Evolutionary conservation across 768 basidiomycete genomes (phyloP), one percentile per base, ranked within the genome.

Genomic region (Pulveroboletus sp.): DNA sequence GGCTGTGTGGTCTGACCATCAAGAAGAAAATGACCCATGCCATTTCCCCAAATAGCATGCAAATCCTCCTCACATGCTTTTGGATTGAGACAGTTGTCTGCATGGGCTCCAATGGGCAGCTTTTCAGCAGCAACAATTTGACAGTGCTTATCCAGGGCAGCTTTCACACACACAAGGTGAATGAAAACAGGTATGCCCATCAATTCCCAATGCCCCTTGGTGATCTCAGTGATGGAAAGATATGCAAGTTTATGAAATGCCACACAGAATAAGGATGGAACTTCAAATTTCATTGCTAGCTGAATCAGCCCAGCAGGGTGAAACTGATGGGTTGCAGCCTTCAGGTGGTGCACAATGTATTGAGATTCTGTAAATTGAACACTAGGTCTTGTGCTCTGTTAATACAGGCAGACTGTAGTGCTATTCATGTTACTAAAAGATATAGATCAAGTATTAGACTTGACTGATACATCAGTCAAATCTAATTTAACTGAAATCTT

Each of bases 21-120:
- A 10, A 63, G 50, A 5, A 64, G 43, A 23, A 49, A 64, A 0
- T 44, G 36, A 2, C 54, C 62, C 54, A 63, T 63, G 0, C 56
- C 53, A 36, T 57, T 60, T 58, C 58, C 61, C 60, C 63, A 64
- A 1, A 50, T 16, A 0, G 29, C n/a, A 5, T 50, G 48, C 63
- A 61, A 64, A 32, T 64, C 62, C 4, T 38, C 30, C 6, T n/a
- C 19, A 19, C 61, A 62, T 6, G 16, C 23, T 6, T 1, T 1
- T 14, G 36, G 47, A 13, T 52, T 32, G 13, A 26, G 32, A 23
- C 57, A 58, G 16, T 48, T 38, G 1, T 36, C 41, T 3, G 41
- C 19, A 35, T 57, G 50, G 1, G 22, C 2, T 1, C 34, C 2
- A 17, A 53, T 47, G 3, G 1, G 26, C 9, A 54, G 57, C 20